Evolutionary conservation across 352 stramenopile species (phyloP).

Genomic region (Paralagenidium karlingii): DNA sequence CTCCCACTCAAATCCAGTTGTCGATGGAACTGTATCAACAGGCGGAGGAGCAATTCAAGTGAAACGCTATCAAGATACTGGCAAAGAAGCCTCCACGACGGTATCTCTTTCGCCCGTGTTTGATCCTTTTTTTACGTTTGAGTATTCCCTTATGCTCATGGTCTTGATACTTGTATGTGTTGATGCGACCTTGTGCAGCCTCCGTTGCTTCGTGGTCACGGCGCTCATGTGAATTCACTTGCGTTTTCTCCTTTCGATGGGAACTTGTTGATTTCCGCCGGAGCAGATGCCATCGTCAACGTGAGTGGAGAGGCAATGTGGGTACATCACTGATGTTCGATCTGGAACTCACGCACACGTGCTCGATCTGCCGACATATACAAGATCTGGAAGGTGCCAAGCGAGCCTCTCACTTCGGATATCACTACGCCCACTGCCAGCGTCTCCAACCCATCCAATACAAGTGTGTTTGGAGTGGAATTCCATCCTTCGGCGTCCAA

Average conservation of each 20-base stretch:
- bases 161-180: background rate
- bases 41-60: conserved; percentile 47
- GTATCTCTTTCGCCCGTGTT: conserved; percentile 4
- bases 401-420: background rate
- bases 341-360: background rate
- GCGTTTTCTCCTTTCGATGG: conserved; percentile 42
- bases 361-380: conserved; percentile 6
- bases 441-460: too few species aligned
- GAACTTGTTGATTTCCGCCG: conserved; percentile 36
- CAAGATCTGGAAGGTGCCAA: background rate
- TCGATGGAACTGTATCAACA: conserved; percentile 3
- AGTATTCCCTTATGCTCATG: background rate
- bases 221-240: conserved; percentile 42
- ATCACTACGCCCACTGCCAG: background rate
- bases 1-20: conserved; percentile 1
- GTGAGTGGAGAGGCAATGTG: too few species aligned
- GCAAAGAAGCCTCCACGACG: conserved; percentile 15
- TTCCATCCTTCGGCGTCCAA: conserved; percentile 40
- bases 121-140: background rate
- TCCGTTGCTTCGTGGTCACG: conserved; percentile 45
- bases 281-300: conserved; percentile 37
- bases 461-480: conserved; percentile 20
- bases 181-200: conserved; percentile 11
- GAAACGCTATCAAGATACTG: conserved; percentile 27
- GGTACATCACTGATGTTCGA: too few species aligned